Base-by-base conservation (phyloP, 2,329 filamentous ascomycete species). In the Leptosphaerulina australis region DNA sequence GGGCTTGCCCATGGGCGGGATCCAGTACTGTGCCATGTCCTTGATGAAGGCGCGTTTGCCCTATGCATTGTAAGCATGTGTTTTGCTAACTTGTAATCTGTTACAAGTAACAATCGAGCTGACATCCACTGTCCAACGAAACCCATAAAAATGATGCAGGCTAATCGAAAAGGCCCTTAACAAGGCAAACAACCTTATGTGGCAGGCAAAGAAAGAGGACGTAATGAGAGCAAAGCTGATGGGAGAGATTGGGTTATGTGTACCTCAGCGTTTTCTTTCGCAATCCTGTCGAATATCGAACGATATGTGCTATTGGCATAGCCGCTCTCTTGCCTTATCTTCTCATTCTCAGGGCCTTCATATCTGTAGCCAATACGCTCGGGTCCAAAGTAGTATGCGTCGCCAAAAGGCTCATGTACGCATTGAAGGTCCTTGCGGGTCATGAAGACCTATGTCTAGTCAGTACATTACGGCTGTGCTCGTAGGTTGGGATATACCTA, bases 31-130 rank as follows among this genome's bases (percentile, higher is more conserved):
- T 47, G 89, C 87, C 78, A 97, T 99, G 74, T 97, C 94, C 75
- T 99, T 99, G 82, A 99, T 94, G 78, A 97, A 97, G 64, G 96
- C 79, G 63, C 93, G 89, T 79, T 96, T 96, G 66, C 86, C 88
- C 89, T 95, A 62, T 11, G 8, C 14, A 7, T 36, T 24, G 61
- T 71, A 46, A 72, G 68, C 22, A 17, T 15, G 9, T 5, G 10
- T 21, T 22, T n/a, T 18, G 9, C 4, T 0, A 26, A 26, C 8
- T 22, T 26, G 21, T 2, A 14, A 20, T 20, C 10, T 6, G 17
- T 12, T n/a, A 3, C 4, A 12, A 11, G 3, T 9, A 18, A 9
- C n/a, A 25, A 11, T 15, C 25, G 7, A 12, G 5, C 28, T 14
- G 14, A 17, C 29, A 31, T n/a, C 14, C 18, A 3, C 60, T 57